Evolutionary conservation across 768 basidiomycete genomes (phyloP).

Genomic region (Dacryopinax spathularia): DNA sequence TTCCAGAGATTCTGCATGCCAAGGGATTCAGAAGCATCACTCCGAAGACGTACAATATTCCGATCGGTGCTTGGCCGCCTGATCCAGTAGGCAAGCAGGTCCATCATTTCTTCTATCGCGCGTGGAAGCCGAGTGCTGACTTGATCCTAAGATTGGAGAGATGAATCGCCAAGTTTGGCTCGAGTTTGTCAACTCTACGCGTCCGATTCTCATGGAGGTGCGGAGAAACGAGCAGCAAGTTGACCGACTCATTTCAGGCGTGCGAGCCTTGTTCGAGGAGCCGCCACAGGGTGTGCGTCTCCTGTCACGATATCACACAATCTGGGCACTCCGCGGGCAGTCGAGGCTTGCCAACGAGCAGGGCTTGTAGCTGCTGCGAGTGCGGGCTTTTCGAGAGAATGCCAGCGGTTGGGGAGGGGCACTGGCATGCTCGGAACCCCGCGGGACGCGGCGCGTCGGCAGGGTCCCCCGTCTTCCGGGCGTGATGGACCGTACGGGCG

Average conservation of each 20-base stretch:
- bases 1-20: background rate
- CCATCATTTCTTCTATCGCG: background rate
- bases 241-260: background rate
- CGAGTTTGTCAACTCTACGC: background rate
- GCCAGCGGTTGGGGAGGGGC: no score
- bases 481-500: background rate
- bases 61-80: background rate
- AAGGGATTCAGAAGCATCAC: conserved; percentile 2
- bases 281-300: background rate
- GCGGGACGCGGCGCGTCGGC: no score
- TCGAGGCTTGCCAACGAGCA: background rate
- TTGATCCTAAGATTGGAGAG: background rate
- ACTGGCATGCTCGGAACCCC: no score
- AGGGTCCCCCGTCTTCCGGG: no score
- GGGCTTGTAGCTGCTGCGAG: background rate
- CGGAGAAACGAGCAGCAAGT: background rate
- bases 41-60: background rate
- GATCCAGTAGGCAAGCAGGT: background rate
- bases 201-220: background rate
- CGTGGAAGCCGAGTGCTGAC: no score
- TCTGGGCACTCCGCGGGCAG: background rate
- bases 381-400: no score
- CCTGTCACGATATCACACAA: background rate
- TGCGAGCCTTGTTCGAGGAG: background rate
- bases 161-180: conserved; percentile 1